Evolutionary conservation across 75 land plant species (phyloP), one percentile per base, ranked within the genome.

Genomic region (Pinus albicaulis): DNA sequence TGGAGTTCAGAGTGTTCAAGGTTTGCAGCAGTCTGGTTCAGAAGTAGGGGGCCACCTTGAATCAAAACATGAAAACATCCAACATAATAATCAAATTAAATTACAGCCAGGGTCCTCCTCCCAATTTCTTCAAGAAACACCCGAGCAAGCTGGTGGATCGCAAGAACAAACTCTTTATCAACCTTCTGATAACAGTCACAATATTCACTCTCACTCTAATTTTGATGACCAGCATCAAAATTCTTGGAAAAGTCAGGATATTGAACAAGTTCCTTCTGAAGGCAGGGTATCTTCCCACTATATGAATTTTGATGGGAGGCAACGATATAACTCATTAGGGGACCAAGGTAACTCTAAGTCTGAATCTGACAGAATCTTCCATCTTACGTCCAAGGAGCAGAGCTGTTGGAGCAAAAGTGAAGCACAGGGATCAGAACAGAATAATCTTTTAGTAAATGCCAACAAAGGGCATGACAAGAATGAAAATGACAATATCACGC

Each of bases 1-100:
- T 57, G 76, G 59, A 59, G 76, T 55, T 34, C 74, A 55, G 19
- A 55, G 48, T 53, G 81, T 77, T 44, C 81, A 85, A 71, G 81
- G 80, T 28, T 80, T 80, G 74, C 84, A 79, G 57, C 89, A 84
- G 38, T 0, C 79, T 56, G 76, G 80, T 52, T 34, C 60, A 15
- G 74, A 55, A 72, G 57, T 44, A 72, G 53, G 57, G 16, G 24
- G 57, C 55, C 74, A 24, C 10, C 28, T 72, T 72, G 74, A 28
- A 72, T 55, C 74, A 23, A 72, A 72, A 24, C 31, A 24, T 44
- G 74, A 72, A 2, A 23, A 48, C 11, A 24, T 72, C 17, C 74
- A 72, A 23, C 57, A 26, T 53, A 55, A 13, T 55, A 72, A 72
- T 72, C 74, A 72, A 26, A 55, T 53, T 16, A 72, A 72, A 19